Percentiles rank a stretch among this genome's conserved stretches.
phyloP scores from a whole-genome alignment of 371 early-diverging fungal species.

The Smittium culicis region DNA sequence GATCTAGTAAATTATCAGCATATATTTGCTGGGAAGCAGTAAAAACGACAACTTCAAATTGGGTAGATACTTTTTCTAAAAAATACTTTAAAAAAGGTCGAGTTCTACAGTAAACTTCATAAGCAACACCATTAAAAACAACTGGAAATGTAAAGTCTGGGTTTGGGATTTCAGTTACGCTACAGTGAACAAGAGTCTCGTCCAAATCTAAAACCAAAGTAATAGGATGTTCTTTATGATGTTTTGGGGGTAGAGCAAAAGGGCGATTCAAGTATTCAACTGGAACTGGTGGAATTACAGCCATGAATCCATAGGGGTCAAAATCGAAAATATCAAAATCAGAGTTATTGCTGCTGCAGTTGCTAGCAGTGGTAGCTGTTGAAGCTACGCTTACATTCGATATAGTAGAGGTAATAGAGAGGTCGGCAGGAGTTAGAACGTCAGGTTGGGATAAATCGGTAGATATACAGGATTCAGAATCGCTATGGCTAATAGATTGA shows the following conservation, averaged over 20 bases:
- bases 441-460: not conserved
- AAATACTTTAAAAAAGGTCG: conserved; percentile 37
- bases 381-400: too few relatives aligned
- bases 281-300: conserved; percentile 40
- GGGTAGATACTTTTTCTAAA: conserved; percentile 34
- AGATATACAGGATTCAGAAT: not conserved
- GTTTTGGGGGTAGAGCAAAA: conserved; percentile 43
- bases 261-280: conserved; percentile 31
- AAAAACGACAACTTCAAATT: conserved; percentile 59
- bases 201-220: conserved; percentile 58
- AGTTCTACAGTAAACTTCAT: conserved; percentile 36
- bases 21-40: conserved; percentile 59
- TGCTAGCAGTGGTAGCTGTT: conserved; percentile 3
- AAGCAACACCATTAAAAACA: conserved; percentile 36
- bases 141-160: conserved; percentile 43
- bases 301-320: conserved; percentile 38
- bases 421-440: not conserved
- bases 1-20: conserved; percentile 45
- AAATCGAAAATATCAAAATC: conserved; percentile 35
- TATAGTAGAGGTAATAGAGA: not conserved
- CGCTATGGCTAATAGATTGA: not conserved
- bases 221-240: conserved; percentile 38
- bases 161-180: conserved; percentile 33
- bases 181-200: conserved; percentile 62
- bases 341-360: not conserved